Conservation (phyloP, 73 alveolate species). For the Blepharisma stoltei region DNA sequence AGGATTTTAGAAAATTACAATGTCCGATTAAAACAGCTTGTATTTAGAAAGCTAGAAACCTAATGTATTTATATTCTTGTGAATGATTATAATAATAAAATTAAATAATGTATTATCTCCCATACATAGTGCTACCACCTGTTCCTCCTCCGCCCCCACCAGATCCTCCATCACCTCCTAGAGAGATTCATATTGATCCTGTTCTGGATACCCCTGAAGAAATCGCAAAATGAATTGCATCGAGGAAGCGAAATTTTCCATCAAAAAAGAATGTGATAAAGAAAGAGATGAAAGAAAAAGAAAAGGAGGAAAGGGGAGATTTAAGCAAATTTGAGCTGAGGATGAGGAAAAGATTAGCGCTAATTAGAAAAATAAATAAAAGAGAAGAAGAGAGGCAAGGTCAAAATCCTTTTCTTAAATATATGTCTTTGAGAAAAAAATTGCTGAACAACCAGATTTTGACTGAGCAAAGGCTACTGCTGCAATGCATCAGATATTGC, state of each 20-base stretch:
- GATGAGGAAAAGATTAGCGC: constrained; percentile 22
- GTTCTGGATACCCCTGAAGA: constrained; percentile 45
- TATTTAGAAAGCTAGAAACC: not conserved
- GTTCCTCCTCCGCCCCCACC: constrained; percentile 27
- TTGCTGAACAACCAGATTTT: not conserved
- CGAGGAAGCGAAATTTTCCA: constrained; percentile 36
- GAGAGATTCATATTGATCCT: constrained; percentile 29
- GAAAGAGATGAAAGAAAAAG: constrained; percentile 9
- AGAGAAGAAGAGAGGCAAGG: constrained; percentile 17
- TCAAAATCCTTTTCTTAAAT: constrained; percentile 15
- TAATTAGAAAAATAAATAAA: not conserved
- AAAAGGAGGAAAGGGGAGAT: constrained; percentile 20
- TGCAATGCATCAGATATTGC: constrained; percentile 15
- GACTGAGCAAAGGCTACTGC: not conserved
- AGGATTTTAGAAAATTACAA: not conserved
- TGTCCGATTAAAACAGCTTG: not conserved
- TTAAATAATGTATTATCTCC: not conserved
- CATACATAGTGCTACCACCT: constrained; percentile 12
- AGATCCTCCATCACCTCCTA: constrained; percentile 13
- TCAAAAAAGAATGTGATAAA: not conserved
- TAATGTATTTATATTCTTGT: not conserved
- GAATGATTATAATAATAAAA: not conserved
- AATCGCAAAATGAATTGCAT: constrained; percentile 36
- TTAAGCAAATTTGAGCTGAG: constrained; percentile 17
- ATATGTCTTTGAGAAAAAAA: not conserved